phyloP scores from a whole-genome alignment of 2,329 filamentous ascomycete genomes.

The Monascus ruber region DNA sequence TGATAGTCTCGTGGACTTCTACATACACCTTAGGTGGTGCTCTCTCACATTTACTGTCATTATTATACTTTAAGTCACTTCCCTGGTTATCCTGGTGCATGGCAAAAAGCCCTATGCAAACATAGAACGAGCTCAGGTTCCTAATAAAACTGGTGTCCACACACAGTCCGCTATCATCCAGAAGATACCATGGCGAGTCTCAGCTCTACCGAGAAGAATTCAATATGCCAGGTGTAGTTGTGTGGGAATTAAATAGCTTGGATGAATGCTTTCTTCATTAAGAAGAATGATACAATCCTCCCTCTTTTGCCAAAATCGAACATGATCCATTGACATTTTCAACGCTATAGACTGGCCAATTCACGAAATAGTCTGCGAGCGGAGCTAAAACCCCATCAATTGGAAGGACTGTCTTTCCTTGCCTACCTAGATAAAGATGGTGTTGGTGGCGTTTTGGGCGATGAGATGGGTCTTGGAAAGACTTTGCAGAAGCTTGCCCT shows the following conservation, averaged over 20 bases:
- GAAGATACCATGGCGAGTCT: too few species aligned
- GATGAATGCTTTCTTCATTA: constrained; percentile 1
- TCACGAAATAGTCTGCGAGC: constrained; percentile 31
- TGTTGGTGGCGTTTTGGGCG: constrained; percentile 14
- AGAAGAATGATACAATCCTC: background rate
- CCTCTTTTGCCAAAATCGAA: constrained; percentile 1
- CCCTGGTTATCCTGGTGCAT: too few species aligned
- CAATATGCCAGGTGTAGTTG: too few species aligned
- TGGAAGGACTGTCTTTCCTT: constrained; percentile 40
- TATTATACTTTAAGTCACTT: too few species aligned
- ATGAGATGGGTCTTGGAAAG: constrained; percentile 23
- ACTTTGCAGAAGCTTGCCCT: constrained; percentile 24
- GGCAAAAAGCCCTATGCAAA: too few species aligned
- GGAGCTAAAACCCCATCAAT: constrained; percentile 41
- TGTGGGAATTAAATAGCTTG: background rate
- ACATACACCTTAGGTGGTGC: too few species aligned
- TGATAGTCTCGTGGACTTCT: too few species aligned
- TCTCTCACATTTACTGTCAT: too few species aligned
- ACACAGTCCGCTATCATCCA: too few species aligned
- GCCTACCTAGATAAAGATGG: constrained; percentile 23
- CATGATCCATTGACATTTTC: background rate
- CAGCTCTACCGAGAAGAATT: too few species aligned
- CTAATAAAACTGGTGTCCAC: too few species aligned
- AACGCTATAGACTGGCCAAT: background rate
- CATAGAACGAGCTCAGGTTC: too few species aligned